A percentile compares a stretch with the other conserved stretches of the same genome.
phyloP scores from a whole-genome alignment of 192 early-diverging fungal species.

The Chytriomyces confervae region DNA sequence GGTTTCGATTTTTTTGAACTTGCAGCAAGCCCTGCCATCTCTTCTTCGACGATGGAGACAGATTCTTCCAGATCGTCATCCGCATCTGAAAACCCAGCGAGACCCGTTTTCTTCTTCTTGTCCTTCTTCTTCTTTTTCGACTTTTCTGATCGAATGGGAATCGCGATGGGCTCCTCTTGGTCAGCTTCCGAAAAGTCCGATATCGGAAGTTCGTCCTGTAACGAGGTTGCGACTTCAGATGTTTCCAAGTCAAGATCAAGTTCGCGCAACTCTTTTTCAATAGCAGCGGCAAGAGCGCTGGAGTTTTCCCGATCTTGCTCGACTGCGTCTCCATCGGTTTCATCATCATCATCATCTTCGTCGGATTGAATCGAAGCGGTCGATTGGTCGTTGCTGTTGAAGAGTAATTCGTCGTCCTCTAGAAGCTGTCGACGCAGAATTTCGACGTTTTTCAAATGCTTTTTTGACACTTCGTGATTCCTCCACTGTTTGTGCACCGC shows the following conservation, averaged over 20 bases:
- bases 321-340: conserved; percentile 20
- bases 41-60: not conserved
- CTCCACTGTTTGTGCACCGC: conserved; percentile 58
- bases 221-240: not conserved
- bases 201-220: not conserved
- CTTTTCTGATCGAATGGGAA: not conserved
- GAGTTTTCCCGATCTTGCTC: conserved; percentile 9
- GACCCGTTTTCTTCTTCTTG: not conserved
- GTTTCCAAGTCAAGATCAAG: conserved; percentile 22
- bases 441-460: conserved; percentile 81
- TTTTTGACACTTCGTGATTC: conserved; percentile 88
- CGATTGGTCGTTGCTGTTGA: not conserved
- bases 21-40: not conserved
- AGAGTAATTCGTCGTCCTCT: conserved; percentile 36
- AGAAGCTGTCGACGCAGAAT: conserved; percentile 76
- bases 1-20: conserved; percentile 12
- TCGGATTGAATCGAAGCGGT: not conserved
- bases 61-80: not conserved
- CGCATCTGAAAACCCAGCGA: not conserved
- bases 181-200: not conserved
- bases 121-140: not conserved
- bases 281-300: not conserved
- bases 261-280: conserved; percentile 14
- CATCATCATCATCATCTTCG: not conserved
- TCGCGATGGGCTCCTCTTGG: not conserved